Base-by-base conservation (phyloP, 2,329 filamentous ascomycete species). In the Helotiales sp. region DNA sequence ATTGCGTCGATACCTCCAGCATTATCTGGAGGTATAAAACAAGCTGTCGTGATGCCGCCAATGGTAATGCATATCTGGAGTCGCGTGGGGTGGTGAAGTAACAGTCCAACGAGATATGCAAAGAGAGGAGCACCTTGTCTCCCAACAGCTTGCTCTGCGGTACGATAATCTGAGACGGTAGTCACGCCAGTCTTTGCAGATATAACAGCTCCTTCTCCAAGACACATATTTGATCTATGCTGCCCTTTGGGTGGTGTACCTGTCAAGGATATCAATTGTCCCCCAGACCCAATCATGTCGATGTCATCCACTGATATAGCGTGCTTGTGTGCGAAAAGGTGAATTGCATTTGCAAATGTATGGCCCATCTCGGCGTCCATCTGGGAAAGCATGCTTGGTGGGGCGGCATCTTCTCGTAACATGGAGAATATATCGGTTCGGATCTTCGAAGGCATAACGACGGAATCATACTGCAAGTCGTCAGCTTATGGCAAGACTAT, bases 301-400 rank as follows among this genome's bases (percentile, higher is more conserved):
- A 71, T 67, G 25, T 68, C 66, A 40, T 71, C 69, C 3, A 70
- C 58, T n/a, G 66, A 57, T 17, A 70, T 67, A 0, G 57, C 61
- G 44, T 71, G 65, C 55, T 67, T 71, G 10, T 67, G 65, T 27
- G 67, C 59, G 52, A 71, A 71, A 13, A 69, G 64, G 34, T 70
- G 67, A 25, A 70, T 67, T 17, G 69, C 69, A 52, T 69, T 69
- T 17, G 66, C 66, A 27, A 71, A 71, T 8, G 64, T 70, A 47
- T 70, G 66, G 6, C 69, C 69, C 60, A 71, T 68, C 51, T 71
- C 68, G 13, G 66, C 67, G 30, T 71, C 68, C 66, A 71, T 69
- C 52, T 71, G 69, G 3, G 69, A 70, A 4, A 71, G 53, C 66
- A 70, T 66, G 59, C 69, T 70, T 12, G 69, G 69, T 6, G 67